Conservation (phyloP, 352 stramenopile species). For the Phytophthora ramorum region DNA sequence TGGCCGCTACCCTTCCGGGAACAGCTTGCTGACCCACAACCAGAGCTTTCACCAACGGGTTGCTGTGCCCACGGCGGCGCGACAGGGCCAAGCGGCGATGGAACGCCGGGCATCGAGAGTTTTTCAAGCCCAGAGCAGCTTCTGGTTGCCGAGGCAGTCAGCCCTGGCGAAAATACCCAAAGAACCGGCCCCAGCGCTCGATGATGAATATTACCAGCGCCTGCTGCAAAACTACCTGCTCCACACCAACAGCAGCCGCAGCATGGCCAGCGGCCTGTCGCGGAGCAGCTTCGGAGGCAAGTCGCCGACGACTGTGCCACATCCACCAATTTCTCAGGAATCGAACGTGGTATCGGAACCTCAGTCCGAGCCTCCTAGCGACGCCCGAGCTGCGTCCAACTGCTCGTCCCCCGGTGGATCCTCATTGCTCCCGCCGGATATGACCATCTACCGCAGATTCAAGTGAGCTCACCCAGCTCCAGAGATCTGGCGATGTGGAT, state of each 20-base stretch:
- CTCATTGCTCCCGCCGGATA: conserved; percentile 20
- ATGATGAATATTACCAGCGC: conserved; percentile 80
- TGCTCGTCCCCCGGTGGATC: conserved; percentile 20
- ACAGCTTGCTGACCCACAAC: conserved; percentile 38
- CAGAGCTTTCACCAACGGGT: conserved; percentile 39
- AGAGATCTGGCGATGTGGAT: conserved; percentile 8
- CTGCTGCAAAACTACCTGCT: conserved; percentile 66
- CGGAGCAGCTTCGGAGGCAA: conserved; percentile 51
- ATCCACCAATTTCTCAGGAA: conserved; percentile 37
- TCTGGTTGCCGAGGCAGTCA: conserved; percentile 35
- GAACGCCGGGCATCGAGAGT: conserved; percentile 21
- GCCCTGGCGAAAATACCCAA: conserved; percentile 29
- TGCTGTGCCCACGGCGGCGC: conserved; percentile 7
- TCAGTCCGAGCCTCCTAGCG: conserved; percentile 28
- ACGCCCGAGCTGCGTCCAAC: conserved; percentile 22
- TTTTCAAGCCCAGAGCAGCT: conserved; percentile 38
- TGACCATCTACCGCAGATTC: conserved; percentile 27
- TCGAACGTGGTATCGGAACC: conserved; percentile 33
- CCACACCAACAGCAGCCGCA: conserved; percentile 59
- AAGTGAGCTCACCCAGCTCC: conserved; percentile 21
- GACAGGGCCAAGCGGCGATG: conserved; percentile 19
- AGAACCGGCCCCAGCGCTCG: conserved; percentile 27
- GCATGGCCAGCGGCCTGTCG: conserved; percentile 48
- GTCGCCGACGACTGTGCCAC: conserved; percentile 3
- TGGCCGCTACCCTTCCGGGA: conserved; percentile 32